Evolutionary conservation across 257 asterid genomes (phyloP), one percentile per base, ranked within the genome.

Genomic region (Plantago major): DNA sequence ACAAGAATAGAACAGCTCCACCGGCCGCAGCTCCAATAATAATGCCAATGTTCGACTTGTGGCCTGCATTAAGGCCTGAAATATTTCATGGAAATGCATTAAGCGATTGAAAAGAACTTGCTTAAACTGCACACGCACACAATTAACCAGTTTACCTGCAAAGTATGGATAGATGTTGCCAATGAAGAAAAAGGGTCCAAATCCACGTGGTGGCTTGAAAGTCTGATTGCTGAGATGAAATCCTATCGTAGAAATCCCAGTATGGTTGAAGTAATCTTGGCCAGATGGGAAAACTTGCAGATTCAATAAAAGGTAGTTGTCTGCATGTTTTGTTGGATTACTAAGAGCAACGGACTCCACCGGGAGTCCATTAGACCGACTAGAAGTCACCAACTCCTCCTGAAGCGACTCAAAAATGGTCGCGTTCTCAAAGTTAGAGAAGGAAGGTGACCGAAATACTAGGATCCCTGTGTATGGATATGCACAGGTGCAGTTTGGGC

Each of bases 11-110:
- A 66, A 84, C 67, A 14, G 65, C 70, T 57, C 82, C 95, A 62
- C 95, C 96, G 54, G 69, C 76, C 42, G 85, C 81, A 47, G 87
- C 96, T 73, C 95, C 96, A 55, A 86, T 73, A 64, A 91, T 73
- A 62, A 83, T 28, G 3, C 60, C 74, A 3, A 33, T 72, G 47
- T 71, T 79, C 48, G 87, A 73, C 67, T 79, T 76, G 38, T 42
- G 47, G n/a, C 73, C 79, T 0, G 55, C 19, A 26, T 62, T 40
- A 18, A 61, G 40, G 52, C 40, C 40, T 33, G 40, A 33, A 33
- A 33, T 33, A 7, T 33, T 33, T 33, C 40, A 33, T 4, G 40
- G 40, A 5, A 33, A 33, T 33, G 40, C 8, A 33, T 5, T 33
- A 5, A 33, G 40, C n/a, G n/a, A n/a, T n/a, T 7, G 40, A 33